Base-by-base conservation (phyloP, 306 rosid species). In the Quercus wislizeni region DNA sequence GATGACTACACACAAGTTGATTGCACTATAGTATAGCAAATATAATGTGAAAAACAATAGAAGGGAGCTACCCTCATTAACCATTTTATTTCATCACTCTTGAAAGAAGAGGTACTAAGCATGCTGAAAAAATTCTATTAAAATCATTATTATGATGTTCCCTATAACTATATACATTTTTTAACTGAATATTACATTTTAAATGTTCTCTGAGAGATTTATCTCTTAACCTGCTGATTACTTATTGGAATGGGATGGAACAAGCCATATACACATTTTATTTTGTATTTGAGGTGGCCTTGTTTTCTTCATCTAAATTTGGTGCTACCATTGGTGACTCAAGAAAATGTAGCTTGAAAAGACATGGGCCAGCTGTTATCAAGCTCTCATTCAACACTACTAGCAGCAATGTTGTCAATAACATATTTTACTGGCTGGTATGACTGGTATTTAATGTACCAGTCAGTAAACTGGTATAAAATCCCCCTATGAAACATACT, bases 1-100 rank as follows among this genome's bases (percentile, higher is more conserved):
- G 55, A 76, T 23, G 30, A 46, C 23, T 27, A 65, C 28, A 80
- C 33, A 61, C 61, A 78, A 55, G 18, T 56, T 21, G 77, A 56
- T 55, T 77, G 28, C 27, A 11, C 35, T 12, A 41, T 8, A 41
- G 18, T 54, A 56, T 33, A 58, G 52, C 76, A 76, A 28, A 20
- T 20, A 49, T 6, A 27, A 54, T 56, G 64, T 56, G 30, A 33
- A 19, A 57, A 59, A 46, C 61, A 30, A 25, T 55, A 57, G 27
- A 7, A 38, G 28, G 59, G 12, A 71, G 51, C 58, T 58, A 59
- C 55, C 25, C 17, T 10, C 78, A 55, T 81, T 27, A 51, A 30
- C 28, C 74, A 74, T 15, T 61, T 6, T 12, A 31, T 61, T 25
- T 61, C 14, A 61, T 61, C 33, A 23, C 67, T 61, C 23, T 61